Evolutionary conservation across 1,139 yeast genomes (phyloP).

Genomic region (Nadsonia starkeyi-henricii): DNA sequence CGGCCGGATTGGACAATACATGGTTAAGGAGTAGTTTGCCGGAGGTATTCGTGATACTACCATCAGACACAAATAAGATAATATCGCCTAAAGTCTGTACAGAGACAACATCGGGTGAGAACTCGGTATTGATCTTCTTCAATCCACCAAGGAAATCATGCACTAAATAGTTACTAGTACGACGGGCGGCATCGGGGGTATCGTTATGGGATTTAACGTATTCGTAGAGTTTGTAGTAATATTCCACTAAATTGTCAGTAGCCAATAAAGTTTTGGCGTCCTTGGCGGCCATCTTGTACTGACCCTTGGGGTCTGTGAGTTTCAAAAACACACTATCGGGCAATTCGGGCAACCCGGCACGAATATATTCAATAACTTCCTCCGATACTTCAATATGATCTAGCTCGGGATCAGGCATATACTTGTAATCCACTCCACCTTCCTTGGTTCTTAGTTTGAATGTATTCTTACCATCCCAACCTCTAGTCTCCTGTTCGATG

Average conservation of each 20-base stretch:
- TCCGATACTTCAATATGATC: conserved; percentile 40
- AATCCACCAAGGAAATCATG: conserved; percentile 69
- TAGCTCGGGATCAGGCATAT: conserved; percentile 88
- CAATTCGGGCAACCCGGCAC: conserved; percentile 36
- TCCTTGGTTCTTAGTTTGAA: conserved; percentile 62
- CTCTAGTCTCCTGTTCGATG: conserved; percentile 62
- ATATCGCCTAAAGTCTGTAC: conserved; percentile 16
- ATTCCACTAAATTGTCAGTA: conserved; percentile 33
- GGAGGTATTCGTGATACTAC: conserved; percentile 37
- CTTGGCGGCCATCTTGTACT: conserved; percentile 48
- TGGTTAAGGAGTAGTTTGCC: conserved; percentile 53
- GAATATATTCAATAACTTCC: conserved; percentile 29
- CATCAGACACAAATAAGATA: conserved; percentile 27
- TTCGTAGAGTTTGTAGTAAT: conserved; percentile 36
- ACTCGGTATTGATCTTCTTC: conserved; percentile 34
- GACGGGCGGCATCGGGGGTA: conserved; percentile 21
- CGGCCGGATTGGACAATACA: conserved; percentile 36
- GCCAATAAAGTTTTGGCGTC: conserved; percentile 56
- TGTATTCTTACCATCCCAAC: conserved; percentile 74
- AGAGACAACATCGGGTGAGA: conserved; percentile 13
- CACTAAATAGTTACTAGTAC: conserved; percentile 51
- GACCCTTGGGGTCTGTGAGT: conserved; percentile 28
- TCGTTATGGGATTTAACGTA: conserved; percentile 13
- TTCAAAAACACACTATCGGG: conserved; percentile 48
- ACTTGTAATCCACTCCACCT: conserved; percentile 72